Percentiles rank a stretch among this genome's conserved stretches.
Evolutionary conservation across 441 rosid species (phyloP).

Genomic region (Omphalea diandra): DNA sequence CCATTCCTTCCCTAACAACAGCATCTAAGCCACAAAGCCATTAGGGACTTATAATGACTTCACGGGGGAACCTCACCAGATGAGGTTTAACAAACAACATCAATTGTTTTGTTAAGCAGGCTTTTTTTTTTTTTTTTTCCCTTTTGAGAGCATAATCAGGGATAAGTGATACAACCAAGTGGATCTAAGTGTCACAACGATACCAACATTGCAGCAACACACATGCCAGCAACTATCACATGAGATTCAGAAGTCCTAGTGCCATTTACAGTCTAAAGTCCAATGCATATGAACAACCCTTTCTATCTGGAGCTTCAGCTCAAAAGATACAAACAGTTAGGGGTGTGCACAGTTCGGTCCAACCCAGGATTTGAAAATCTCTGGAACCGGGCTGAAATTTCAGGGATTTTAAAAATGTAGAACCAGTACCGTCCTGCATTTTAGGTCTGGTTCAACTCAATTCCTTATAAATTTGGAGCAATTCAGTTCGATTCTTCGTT

Average conservation of each 20-base stretch:
- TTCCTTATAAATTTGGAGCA: too few relatives aligned
- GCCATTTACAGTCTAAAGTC: not conserved
- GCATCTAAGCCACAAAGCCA: not conserved
- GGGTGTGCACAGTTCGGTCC: too few relatives aligned
- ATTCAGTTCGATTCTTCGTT: too few relatives aligned
- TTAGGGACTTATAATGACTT: not conserved
- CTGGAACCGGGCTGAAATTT: too few relatives aligned
- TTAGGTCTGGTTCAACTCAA: too few relatives aligned
- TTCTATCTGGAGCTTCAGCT: not conserved
- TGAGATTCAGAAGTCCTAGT: not conserved
- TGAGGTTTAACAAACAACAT: not conserved
- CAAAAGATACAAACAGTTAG: not conserved
- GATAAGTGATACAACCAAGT: not conserved
- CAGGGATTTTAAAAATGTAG: too few relatives aligned
- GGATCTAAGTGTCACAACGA: not conserved
- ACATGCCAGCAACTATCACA: not conserved
- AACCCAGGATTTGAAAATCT: too few relatives aligned
- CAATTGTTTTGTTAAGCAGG: not conserved
- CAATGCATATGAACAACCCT: not conserved
- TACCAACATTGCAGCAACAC: not conserved
- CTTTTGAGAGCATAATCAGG: too few relatives aligned
- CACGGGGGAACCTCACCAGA: not conserved
- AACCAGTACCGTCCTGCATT: too few relatives aligned
- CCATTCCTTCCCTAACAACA: not conserved
- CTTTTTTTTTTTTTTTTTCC: too few relatives aligned